These are phyloP conservation scores for Verticillium albo-atrum DNA, from an alignment of 2,329 filamentous ascomycete genomes.

Conservation along the genomic window DNA sequence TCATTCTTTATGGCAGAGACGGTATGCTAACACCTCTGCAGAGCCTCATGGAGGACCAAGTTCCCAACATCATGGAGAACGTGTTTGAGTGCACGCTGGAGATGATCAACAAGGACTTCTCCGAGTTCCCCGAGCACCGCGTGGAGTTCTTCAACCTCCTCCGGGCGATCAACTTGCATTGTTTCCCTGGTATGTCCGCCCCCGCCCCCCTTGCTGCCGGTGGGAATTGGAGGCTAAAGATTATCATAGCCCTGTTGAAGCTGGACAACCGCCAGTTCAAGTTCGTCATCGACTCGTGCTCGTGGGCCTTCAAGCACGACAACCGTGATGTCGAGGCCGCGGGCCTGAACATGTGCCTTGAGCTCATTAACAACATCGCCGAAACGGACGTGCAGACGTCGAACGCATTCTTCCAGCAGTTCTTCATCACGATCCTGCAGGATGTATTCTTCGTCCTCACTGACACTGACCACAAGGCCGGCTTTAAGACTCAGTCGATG, in stretches of 20 bases:
- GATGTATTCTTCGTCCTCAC: constrained; percentile 98
- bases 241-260: constrained; percentile 68
- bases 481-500: constrained; percentile 97
- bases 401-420: constrained; percentile 96
- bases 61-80: constrained; percentile 95
- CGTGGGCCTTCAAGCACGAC: constrained; percentile 99
- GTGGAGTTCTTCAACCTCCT: constrained; percentile 99
- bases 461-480: constrained; percentile 96
- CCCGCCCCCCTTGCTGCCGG: neutral
- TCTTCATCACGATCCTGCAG: constrained; percentile 92
- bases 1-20: constrained; percentile 7
- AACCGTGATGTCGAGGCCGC: constrained; percentile 97
- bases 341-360: constrained; percentile 95
- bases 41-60: constrained; percentile 96
- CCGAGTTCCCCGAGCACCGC: constrained; percentile 95
- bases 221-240: neutral
- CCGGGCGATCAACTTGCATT: constrained; percentile 92
- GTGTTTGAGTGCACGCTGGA: constrained; percentile 97
- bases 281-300: constrained; percentile 97
- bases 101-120: constrained; percentile 99
- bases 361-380: constrained; percentile 95
- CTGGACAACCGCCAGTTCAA: constrained; percentile 97
- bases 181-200: constrained; percentile 67
- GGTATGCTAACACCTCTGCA: constrained; percentile 33
- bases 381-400: constrained; percentile 83